Evolutionary conservation across 257 asterid genomes (phyloP).

Genomic region (Fraxinus anomala): DNA sequence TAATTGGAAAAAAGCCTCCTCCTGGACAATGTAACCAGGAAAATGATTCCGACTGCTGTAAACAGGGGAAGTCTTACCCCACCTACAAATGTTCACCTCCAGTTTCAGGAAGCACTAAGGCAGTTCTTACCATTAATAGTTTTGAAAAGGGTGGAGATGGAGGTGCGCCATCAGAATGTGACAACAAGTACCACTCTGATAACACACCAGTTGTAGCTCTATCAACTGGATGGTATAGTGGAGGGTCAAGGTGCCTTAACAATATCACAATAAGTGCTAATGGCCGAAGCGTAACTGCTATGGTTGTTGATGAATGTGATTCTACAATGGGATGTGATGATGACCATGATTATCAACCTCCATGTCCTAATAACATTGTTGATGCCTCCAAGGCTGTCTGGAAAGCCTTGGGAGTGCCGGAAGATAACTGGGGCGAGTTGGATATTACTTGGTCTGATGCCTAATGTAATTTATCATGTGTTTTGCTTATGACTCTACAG

Average conservation of each 20-base stretch:
- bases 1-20: conserved; percentile 44
- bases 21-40: conserved; percentile 42
- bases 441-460: conserved; percentile 48
- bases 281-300: conserved; percentile 38
- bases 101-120: conserved; percentile 31
- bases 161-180: conserved; percentile 52
- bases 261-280: conserved; percentile 18
- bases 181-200: conserved; percentile 44
- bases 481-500: neutral
- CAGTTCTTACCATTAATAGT: conserved; percentile 45
- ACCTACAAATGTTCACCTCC: conserved; percentile 45
- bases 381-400: conserved; percentile 43
- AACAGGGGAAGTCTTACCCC: conserved; percentile 32
- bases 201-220: conserved; percentile 36
- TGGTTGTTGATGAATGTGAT: conserved; percentile 54
- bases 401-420: conserved; percentile 38
- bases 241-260: conserved; percentile 39
- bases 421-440: conserved; percentile 38
- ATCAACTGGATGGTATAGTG: conserved; percentile 52
- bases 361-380: conserved; percentile 46
- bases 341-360: conserved; percentile 49
- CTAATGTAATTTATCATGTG: neutral
- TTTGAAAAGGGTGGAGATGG: conserved; percentile 48
- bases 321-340: conserved; percentile 49
- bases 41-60: conserved; percentile 46